Percentiles rank a stretch among this genome's conserved stretches.
phyloP scores from a whole-genome alignment of 345 rosid genomes.

The Arabis hirsuta region DNA sequence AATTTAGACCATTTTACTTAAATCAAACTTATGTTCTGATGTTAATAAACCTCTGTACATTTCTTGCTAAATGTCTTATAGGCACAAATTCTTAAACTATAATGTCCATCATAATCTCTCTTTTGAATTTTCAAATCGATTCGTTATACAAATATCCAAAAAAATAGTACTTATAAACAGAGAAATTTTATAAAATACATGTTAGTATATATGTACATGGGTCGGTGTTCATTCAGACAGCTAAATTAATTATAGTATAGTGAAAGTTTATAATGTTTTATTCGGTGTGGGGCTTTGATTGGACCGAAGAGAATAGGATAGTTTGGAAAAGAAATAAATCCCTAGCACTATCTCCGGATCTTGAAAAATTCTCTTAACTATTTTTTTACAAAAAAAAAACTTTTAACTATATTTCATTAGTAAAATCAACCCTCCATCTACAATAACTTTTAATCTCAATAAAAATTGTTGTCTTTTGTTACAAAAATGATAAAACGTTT shows the following conservation, averaged over 20 bases:
- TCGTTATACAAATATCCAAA: neutral
- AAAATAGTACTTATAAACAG: neutral
- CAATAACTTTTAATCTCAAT: no score
- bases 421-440: no score
- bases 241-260: neutral
- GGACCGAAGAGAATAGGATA: neutral
- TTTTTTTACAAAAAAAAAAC: no score
- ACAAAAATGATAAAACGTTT: no score
- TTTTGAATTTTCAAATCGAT: neutral
- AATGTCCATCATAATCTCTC: neutral
- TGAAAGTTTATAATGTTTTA: neutral
- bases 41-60: no score
- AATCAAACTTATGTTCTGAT: no score
- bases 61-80: no score
- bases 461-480: no score
- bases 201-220: neutral
- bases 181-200: neutral
- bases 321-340: neutral
- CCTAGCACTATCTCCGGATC: no score
- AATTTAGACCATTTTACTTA: no score
- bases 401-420: no score
- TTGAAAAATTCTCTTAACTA: no score
- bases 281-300: conserved; percentile 1
- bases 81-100: neutral
- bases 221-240: neutral